Evolutionary conservation across 495 filamentous ascomycete species (phyloP), one percentile per base, ranked within the genome.

Genomic region (Neurospora sp.): DNA sequence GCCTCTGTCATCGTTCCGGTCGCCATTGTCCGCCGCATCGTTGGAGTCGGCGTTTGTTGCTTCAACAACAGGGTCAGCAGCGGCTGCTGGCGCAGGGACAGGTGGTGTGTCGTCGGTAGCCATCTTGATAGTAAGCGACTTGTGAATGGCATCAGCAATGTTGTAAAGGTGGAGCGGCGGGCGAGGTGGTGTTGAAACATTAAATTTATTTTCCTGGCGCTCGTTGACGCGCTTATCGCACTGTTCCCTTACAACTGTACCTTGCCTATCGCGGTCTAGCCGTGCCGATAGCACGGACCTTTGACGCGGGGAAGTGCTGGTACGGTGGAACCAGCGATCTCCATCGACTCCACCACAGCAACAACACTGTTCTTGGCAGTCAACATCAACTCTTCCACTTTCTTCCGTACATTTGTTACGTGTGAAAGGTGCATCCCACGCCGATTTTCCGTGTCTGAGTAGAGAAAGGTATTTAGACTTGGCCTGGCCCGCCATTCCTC

Each of bases 41-140:
- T 42, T 69, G 31, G 66, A 16, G 0, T 69, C 69, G 27, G 27
- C 10, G 12, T 44, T 71, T 14, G 71, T 61, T 5, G 48, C 27
- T 11, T 27, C 5, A 7, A 69, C 14, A 5, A 53, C 38, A 14
- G 66, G 20, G 40, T 35, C 27, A 41, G 66, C 14, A 66, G 39
- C 37, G 31, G 75, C 41, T n/a, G 66, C 22, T 53, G 37, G 37
- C 70, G 61, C 44, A 9, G 73, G 37, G 37, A 20, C 70, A 38
- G 69, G n/a, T 40, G 75, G 39, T n/a, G n/a, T 72, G n/a, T 78
- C 73, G 73, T 76, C 46, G 72, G 68, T 40, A 38, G 75, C 77
- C 77, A 78, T 78, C 0, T 75, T 75, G 70, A 31, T 8, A 70
- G 31, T 69, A 38, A 9, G 11, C 68, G 71, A n/a, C 37, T 20